phyloP scores from a whole-genome alignment of 1,139 yeast genomes.

The Scheffersomyces parashehatae region DNA sequence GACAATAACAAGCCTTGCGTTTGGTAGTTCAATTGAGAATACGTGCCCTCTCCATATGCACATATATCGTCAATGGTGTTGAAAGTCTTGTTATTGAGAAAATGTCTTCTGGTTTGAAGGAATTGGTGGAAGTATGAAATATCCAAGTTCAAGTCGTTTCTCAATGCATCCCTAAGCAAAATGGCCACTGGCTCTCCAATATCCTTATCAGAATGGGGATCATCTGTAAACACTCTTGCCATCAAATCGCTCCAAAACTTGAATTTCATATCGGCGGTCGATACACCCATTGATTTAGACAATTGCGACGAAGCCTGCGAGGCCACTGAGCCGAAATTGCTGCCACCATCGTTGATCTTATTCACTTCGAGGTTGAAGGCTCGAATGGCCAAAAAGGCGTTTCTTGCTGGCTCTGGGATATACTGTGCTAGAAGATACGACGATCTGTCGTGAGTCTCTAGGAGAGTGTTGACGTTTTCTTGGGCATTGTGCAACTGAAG shows the following conservation, averaged over 20 bases:
- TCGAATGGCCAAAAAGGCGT: slow-evolving; percentile 66
- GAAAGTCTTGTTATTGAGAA: slow-evolving; percentile 46
- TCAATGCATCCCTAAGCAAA: slow-evolving; percentile 50
- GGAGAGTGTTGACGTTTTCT: slow-evolving; percentile 40
- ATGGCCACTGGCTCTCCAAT: slow-evolving; percentile 69
- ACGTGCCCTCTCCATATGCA: slow-evolving; percentile 79
- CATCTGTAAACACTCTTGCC: slow-evolving; percentile 39
- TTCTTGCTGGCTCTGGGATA: slow-evolving; percentile 65
- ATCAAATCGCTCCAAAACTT: slow-evolving; percentile 63
- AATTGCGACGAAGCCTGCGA: slow-evolving; percentile 32
- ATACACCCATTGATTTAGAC: slow-evolving; percentile 38
- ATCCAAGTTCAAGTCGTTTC: slow-evolving; percentile 53
- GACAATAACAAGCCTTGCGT: slow-evolving; percentile 64
- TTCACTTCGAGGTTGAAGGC: slow-evolving; percentile 71
- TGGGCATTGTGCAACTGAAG: slow-evolving; percentile 37
- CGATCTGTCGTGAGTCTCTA: slow-evolving; percentile 59
- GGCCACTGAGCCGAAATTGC: slow-evolving; percentile 32
- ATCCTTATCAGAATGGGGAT: slow-evolving; percentile 36
- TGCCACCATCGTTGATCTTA: slow-evolving; percentile 53
- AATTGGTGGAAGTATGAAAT: slow-evolving; percentile 58
- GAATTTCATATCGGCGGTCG: slow-evolving; percentile 54
- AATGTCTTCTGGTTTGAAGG: slow-evolving; percentile 60
- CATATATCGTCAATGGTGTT: slow-evolving; percentile 59
- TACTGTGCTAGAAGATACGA: slow-evolving; percentile 69
- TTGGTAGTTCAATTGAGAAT: slow-evolving; percentile 71